Conservation (phyloP, 2,329 filamentous ascomycete genomes). For the Diaporthe sp. region DNA sequence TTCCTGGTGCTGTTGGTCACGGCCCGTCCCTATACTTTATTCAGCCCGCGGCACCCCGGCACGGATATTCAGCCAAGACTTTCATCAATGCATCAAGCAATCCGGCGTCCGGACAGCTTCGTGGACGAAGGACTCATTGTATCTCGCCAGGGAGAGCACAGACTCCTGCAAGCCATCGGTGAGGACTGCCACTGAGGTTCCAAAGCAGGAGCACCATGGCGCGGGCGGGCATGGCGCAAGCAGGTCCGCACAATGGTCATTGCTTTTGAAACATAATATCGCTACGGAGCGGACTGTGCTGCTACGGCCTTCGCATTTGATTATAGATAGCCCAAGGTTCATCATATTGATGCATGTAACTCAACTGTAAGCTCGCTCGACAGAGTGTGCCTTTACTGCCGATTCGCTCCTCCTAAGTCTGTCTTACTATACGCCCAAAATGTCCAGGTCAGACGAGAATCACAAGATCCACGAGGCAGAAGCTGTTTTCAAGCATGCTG, state of each 20-base stretch:
- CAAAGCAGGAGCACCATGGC: not conserved
- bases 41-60: not conserved
- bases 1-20: not conserved
- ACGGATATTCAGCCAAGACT: slow-evolving; percentile 5
- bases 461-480: not conserved
- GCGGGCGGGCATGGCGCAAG: not conserved
- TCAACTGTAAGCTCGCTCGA: not conserved
- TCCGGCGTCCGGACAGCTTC: slow-evolving; percentile 4
- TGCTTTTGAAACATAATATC: not conserved
- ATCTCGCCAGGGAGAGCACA: not conserved
- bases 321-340: not conserved
- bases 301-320: not conserved
- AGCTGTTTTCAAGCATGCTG: not conserved
- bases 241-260: too few species aligned
- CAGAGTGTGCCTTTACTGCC: not conserved
- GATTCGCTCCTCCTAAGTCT: not conserved
- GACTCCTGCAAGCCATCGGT: not conserved
- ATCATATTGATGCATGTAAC: not conserved
- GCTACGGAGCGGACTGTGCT: not conserved
- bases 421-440: not conserved
- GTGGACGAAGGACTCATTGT: not conserved
- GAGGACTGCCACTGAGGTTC: not conserved
- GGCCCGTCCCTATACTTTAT: slow-evolving; percentile 3
- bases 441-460: not conserved
- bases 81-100: not conserved